These are phyloP conservation scores for Herpotrichia juniperi DNA, from an alignment of 2,329 filamentous ascomycete species.

Conservation along the genomic window DNA sequence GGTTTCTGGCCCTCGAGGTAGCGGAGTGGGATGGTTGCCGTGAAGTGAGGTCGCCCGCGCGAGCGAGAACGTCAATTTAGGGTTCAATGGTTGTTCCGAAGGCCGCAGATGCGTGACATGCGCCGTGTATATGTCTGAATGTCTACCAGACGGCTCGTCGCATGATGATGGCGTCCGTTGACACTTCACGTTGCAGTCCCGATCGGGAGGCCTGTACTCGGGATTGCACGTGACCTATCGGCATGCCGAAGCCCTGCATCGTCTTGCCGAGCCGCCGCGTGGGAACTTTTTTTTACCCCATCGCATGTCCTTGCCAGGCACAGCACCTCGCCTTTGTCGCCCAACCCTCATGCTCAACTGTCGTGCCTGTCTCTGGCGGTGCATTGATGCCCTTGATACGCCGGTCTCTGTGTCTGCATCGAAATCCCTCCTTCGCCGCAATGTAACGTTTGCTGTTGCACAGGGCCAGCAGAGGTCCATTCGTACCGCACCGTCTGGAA, in stretches of 20 bases:
- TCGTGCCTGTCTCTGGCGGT: slow-evolving; percentile 51
- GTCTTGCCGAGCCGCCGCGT: neutral
- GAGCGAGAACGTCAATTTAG: slow-evolving; percentile 25
- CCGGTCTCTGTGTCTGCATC: slow-evolving; percentile 6
- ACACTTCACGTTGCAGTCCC: neutral
- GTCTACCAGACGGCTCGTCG: neutral
- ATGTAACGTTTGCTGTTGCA: slow-evolving; percentile 23
- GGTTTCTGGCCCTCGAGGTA: slow-evolving; percentile 4
- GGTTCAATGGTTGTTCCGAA: slow-evolving; percentile 10
- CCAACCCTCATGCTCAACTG: slow-evolving; percentile 51
- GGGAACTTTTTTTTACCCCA: slow-evolving; percentile 23
- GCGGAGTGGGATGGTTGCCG: neutral
- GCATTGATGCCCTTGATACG: slow-evolving; percentile 49
- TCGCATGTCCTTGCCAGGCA: neutral
- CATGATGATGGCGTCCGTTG: neutral
- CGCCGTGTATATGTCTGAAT: neutral
- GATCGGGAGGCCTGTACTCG: neutral
- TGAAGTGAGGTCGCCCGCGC: neutral
- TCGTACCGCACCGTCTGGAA: slow-evolving; percentile 12
- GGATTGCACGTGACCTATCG: slow-evolving; percentile 13
- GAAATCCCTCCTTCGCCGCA: slow-evolving; percentile 25
- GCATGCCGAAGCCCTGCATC: neutral
- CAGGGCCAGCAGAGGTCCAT: slow-evolving; percentile 26
- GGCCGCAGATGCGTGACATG: slow-evolving; percentile 1
- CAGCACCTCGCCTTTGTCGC: slow-evolving; percentile 3